Evolutionary conservation across 1,284 basidiomycete genomes (phyloP), one percentile per base, ranked within the genome.

Genomic region (Ganoderma sinense): DNA sequence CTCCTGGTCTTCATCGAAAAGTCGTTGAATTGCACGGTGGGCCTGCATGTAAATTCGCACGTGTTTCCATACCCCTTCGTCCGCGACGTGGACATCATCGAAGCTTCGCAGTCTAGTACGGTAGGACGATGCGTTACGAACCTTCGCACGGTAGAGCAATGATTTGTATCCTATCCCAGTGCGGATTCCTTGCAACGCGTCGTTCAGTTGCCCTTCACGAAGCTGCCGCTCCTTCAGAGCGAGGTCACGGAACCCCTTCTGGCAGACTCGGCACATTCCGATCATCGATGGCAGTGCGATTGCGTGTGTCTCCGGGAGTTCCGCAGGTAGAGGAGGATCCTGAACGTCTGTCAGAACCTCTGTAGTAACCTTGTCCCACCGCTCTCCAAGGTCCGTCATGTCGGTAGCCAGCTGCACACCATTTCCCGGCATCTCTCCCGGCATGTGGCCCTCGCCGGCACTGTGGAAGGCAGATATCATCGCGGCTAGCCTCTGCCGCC

Each of bases 141-240:
- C 45, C 65, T 61, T 66, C 6, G n/a, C 20, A 1, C 36, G 56
- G 41, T 59, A 66, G 3, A 66, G 45, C 11, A 59, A 7, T 5
- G 65, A 66, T 58, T 66, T 66, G 65, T 66, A 66, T 13, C 65
- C 45, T 20, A 62, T 66, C 4, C 33, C 65, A 16, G n/a, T 36
- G 2, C 65, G 65, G 11, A 66, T 66, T 8, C 18, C 58, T 31
- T 66, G 65, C 16, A 66, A 26, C 5, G 45, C 8, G n/a, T 61
- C 65, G 23, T 66, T 62, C 36, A 65, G 13, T 23, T 55, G 43
- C 1, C 51, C 64, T 11, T 2, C 29, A 0, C 51, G 51, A 20
- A 66, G 59, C 23, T 29, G 0, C 13, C 16, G 14, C 16, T 66
- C 65, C 36, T 62, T 62, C 0, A 3, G 23, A 7, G 33, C 65